Conservation (phyloP, 345 rosid species). For the Pistacia atlantica region DNA sequence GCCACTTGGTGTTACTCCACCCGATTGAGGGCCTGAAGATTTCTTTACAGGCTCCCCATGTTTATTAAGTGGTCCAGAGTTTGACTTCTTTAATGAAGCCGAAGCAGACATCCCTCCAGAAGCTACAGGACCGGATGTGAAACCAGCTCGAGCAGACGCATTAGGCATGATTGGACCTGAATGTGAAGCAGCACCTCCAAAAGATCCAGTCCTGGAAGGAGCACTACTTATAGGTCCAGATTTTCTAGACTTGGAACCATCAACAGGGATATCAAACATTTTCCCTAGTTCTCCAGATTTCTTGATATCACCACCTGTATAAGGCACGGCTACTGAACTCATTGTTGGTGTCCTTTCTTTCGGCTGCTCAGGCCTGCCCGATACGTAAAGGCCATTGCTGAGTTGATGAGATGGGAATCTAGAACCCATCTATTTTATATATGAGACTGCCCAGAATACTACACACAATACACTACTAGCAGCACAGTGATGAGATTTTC, state of each 20-base stretch:
- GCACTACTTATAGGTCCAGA: slow-evolving; percentile 86
- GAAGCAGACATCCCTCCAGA: slow-evolving; percentile 71
- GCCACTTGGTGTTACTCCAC: slow-evolving; percentile 74
- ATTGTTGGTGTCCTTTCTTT: slow-evolving; percentile 85
- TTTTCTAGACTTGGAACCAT: slow-evolving; percentile 80
- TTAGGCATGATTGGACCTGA: slow-evolving; percentile 87
- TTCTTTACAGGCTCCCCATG: slow-evolving; percentile 92
- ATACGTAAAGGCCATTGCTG: slow-evolving; percentile 88
- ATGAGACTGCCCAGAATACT: slow-evolving; percentile 18
- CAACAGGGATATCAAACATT: slow-evolving; percentile 87
- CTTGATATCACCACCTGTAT: slow-evolving; percentile 93
- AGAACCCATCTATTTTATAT: slow-evolving; percentile 66
- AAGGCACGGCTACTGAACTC: slow-evolving; percentile 92
- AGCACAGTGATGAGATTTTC: slow-evolving; percentile 18
- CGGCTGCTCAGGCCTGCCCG: slow-evolving; percentile 91
- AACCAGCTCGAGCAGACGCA: slow-evolving; percentile 71
- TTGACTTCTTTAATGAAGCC: slow-evolving; percentile 84
- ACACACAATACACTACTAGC: slow-evolving; percentile 17
- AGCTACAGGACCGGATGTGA: slow-evolving; percentile 69
- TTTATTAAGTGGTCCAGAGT: slow-evolving; percentile 87
- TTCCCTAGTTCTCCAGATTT: slow-evolving; percentile 93
- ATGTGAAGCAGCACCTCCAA: slow-evolving; percentile 78
- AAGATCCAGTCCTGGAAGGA: slow-evolving; percentile 88
- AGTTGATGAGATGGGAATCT: slow-evolving; percentile 91
- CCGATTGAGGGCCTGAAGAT: slow-evolving; percentile 93